Conservation (phyloP, 2,329 filamentous ascomycete species). For the Bipolaris zeicola region DNA sequence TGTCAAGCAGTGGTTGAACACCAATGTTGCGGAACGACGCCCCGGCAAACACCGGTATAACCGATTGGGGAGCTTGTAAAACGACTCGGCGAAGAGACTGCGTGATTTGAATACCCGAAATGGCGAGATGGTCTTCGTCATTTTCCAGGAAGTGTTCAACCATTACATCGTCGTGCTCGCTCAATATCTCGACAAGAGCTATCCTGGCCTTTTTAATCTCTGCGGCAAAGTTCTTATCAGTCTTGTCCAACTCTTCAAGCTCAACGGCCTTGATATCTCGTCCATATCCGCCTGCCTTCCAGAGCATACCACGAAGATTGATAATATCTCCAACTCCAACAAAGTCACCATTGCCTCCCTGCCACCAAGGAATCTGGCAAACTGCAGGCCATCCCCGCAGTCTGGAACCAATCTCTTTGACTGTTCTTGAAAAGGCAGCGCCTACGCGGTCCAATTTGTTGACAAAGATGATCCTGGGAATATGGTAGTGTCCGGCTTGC, state of each 20-base stretch:
- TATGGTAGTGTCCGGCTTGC: conserved; percentile 82
- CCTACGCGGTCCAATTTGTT: conserved; percentile 88
- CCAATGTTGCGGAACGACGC: conserved; percentile 94
- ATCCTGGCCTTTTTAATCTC: conserved; percentile 78
- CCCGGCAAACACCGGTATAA: conserved; percentile 87
- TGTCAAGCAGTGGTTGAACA: conserved; percentile 88
- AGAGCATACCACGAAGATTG: conserved; percentile 74
- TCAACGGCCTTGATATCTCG: conserved; percentile 63
- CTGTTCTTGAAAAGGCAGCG: conserved; percentile 79
- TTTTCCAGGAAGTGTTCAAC: conserved; percentile 83
- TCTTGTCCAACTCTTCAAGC: conserved; percentile 58
- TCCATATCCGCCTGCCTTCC: conserved; percentile 70
- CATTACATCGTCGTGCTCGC: conserved; percentile 85
- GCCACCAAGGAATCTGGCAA: conserved; percentile 95
- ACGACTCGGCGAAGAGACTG: conserved; percentile 76
- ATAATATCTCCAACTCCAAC: conserved; percentile 85
- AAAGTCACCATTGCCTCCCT: conserved; percentile 72
- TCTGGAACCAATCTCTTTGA: conserved; percentile 81
- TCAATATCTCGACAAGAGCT: conserved; percentile 80
- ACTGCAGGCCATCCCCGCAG: conserved; percentile 85
- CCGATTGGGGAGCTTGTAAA: conserved; percentile 67
- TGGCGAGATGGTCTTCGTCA: conserved; percentile 71
- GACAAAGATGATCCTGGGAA: conserved; percentile 80
- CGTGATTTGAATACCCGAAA: conserved; percentile 70
- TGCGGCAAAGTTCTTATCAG: conserved; percentile 58